Conservation (phyloP, 1,284 basidiomycete genomes). For the Tilletia horrida region DNA sequence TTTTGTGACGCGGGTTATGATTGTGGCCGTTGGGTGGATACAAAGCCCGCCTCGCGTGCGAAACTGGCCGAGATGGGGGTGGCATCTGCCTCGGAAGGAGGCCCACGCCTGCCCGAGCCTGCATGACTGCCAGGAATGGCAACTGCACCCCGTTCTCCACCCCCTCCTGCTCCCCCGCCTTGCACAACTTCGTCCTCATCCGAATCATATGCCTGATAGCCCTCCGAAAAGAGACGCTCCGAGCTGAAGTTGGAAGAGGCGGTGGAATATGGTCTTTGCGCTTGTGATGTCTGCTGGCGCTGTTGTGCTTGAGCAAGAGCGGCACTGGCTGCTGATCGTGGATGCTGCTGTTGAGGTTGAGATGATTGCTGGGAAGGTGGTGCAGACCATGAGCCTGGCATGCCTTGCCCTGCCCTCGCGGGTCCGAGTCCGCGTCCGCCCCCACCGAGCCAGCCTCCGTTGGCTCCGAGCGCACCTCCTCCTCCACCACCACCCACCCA, state of each 20-base stretch:
- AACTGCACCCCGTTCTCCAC: not conserved
- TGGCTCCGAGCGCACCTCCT: not conserved
- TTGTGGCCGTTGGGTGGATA: too few species aligned
- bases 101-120: not conserved
- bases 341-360: not conserved
- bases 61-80: slow-evolving; percentile 3
- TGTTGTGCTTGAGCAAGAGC: not conserved
- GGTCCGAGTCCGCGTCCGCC: not conserved
- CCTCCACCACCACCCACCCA: too few species aligned
- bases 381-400: slow-evolving; percentile 9
- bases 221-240: not conserved
- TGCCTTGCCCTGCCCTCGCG: not conserved
- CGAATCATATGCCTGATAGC: slow-evolving; percentile 9
- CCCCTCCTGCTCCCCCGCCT: not conserved
- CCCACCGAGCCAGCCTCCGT: slow-evolving; percentile 1
- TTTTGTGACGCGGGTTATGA: too few species aligned
- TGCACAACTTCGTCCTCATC: not conserved
- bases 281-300: not conserved
- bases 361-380: not conserved
- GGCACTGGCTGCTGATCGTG: not conserved
- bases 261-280: not conserved
- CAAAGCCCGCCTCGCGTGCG: slow-evolving; percentile 9
- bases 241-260: not conserved
- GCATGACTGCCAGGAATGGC: not conserved
- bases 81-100: slow-evolving; percentile 1